A percentile compares a stretch with the other conserved stretches of the same genome.
Evolutionary conservation across 768 basidiomycete genomes (phyloP).

Genomic region (Pleurotus pulmonarius): DNA sequence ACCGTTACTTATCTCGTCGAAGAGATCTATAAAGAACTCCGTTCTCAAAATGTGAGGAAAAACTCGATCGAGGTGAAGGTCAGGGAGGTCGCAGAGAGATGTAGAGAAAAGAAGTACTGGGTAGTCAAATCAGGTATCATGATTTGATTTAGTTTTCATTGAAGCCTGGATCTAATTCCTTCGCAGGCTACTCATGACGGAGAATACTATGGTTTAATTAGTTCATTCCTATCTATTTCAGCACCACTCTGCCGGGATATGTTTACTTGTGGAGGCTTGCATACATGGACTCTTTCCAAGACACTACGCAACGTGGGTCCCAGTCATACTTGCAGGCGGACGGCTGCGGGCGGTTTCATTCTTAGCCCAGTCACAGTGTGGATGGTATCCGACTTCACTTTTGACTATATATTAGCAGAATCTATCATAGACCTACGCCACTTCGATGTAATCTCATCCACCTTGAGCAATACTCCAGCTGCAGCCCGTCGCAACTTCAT

Average conservation of each 20-base stretch:
- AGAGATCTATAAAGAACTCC: slow-evolving; percentile 66
- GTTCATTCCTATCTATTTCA: too few species aligned
- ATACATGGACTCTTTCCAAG: too few species aligned
- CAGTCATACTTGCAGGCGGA: too few species aligned
- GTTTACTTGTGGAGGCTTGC: too few species aligned
- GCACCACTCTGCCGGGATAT: too few species aligned
- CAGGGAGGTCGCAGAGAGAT: slow-evolving; percentile 71
- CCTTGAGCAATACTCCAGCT: slow-evolving; percentile 79
- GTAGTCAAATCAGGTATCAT: slow-evolving; percentile 43
- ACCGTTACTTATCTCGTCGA: slow-evolving; percentile 70
- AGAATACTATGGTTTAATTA: too few species aligned
- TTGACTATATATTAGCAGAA: slow-evolving; percentile 6
- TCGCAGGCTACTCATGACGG: too few species aligned
- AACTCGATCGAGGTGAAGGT: slow-evolving; percentile 81
- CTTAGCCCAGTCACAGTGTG: too few species aligned
- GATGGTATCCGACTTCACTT: too few species aligned
- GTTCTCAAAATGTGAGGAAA: slow-evolving; percentile 73
- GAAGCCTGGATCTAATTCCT: too few species aligned
- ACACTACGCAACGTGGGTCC: too few species aligned
- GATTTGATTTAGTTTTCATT: not conserved
- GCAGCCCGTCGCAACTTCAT: slow-evolving; percentile 61
- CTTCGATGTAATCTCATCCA: slow-evolving; percentile 64
- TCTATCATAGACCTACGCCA: slow-evolving; percentile 68
- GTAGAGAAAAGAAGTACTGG: slow-evolving; percentile 73
- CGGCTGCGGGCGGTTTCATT: too few species aligned